A percentile compares a stretch with the other conserved stretches of the same genome.
Evolutionary conservation across 257 asterid species (phyloP).

Genomic region (Salvia hispanica): DNA sequence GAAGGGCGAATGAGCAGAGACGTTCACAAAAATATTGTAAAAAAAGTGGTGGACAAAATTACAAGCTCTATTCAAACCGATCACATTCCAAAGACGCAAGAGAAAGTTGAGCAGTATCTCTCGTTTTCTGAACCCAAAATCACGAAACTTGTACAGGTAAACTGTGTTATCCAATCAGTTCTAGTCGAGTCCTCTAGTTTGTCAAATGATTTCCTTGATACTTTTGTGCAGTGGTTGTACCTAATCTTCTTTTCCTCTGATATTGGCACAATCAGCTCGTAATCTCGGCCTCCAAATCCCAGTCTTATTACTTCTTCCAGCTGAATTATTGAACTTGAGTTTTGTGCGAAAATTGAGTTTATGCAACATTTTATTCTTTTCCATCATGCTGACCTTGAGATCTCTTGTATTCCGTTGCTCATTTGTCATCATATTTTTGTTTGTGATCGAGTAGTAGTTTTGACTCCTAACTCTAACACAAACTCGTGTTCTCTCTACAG

Average conservation of each 20-base stretch:
- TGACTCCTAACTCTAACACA: constrained; percentile 21
- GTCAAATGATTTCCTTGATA: constrained; percentile 4
- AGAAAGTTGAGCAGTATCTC: constrained; percentile 75
- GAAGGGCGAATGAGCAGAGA: constrained; percentile 95
- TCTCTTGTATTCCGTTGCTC: background rate
- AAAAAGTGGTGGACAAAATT: constrained; percentile 94
- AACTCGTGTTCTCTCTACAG: constrained; percentile 45
- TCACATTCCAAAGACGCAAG: constrained; percentile 79
- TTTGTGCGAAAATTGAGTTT: no score
- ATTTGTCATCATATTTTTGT: background rate
- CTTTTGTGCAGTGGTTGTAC: background rate
- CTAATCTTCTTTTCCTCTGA: constrained; percentile 1
- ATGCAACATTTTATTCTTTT: no score
- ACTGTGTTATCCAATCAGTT: constrained; percentile 12
- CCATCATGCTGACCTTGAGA: no score
- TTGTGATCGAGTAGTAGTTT: background rate
- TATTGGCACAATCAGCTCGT: background rate
- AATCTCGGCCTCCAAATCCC: background rate
- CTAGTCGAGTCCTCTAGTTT: no score
- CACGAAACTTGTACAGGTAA: constrained; percentile 86
- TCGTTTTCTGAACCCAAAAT: constrained; percentile 72
- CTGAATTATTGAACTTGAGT: no score
- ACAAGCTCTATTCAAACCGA: constrained; percentile 64
- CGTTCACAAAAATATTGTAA: constrained; percentile 85
- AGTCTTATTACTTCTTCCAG: no score